phyloP scores from a whole-genome alignment of 139 green algal genomes.

The Chlamydomonas sp. region DNA sequence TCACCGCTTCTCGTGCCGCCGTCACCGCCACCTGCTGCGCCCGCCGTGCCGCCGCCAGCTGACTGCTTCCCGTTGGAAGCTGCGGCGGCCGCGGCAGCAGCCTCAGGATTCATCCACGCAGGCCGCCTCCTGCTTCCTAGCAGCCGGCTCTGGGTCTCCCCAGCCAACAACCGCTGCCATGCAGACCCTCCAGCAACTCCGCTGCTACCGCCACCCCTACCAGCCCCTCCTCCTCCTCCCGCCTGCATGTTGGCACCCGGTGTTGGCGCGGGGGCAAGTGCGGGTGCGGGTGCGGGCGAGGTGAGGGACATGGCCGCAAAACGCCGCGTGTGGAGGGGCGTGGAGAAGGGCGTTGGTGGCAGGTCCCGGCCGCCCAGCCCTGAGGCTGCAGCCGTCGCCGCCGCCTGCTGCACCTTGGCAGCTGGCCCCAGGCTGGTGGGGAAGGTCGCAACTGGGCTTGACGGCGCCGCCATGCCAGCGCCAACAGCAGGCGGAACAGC shows the following conservation, averaged over 20 bases:
- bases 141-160: neutral
- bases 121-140: neutral
- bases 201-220: neutral
- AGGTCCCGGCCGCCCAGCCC: neutral
- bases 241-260: neutral
- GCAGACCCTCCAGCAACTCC: neutral
- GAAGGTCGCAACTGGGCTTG: no score
- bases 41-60: neutral
- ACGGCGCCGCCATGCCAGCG: neutral
- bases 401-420: no score
- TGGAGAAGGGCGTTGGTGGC: conserved; percentile 10
- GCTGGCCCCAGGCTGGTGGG: no score
- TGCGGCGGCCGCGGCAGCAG: no score
- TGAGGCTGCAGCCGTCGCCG: conserved; percentile 5
- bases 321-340: conserved; percentile 29
- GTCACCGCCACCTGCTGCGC: neutral
- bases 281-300: conserved; percentile 5
- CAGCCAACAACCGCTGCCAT: conserved; percentile 23
- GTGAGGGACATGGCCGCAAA: conserved; percentile 39
- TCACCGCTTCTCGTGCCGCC: neutral
- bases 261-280: neutral
- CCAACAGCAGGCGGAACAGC: neutral
- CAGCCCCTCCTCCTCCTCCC: neutral
- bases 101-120: neutral
- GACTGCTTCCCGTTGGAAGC: neutral